Percentiles rank a stretch among this genome's conserved stretches.
These are phyloP conservation scores for Microbotryum intermedium DNA, from an alignment of 1,284 basidiomycete species.

Conservation along the genomic window DNA sequence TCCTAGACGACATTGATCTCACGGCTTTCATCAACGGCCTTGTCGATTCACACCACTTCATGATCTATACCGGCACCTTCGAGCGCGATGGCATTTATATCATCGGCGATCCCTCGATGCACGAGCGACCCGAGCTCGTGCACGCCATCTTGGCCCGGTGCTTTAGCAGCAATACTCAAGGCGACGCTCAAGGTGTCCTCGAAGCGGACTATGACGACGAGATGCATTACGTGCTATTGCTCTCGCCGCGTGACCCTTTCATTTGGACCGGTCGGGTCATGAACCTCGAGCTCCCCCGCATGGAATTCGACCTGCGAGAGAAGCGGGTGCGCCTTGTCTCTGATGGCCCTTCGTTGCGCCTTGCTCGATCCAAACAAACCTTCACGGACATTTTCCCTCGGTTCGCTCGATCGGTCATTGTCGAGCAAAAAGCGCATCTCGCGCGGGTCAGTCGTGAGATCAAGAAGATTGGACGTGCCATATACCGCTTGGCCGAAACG, in stretches of 20 bases:
- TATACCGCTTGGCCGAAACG: constrained; percentile 81
- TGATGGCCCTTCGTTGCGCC: constrained; percentile 70
- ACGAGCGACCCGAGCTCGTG: constrained; percentile 71
- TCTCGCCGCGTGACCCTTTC: constrained; percentile 80
- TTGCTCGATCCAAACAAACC: constrained; percentile 67
- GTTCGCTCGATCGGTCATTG: constrained; percentile 50
- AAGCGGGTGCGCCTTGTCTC: constrained; percentile 75
- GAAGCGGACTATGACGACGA: constrained; percentile 40
- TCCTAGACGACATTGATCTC: constrained; percentile 68
- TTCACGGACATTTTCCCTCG: constrained; percentile 58
- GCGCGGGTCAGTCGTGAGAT: constrained; percentile 82
- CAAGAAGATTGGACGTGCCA: constrained; percentile 79
- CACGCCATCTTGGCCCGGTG: constrained; percentile 74
- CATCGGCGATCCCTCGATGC: constrained; percentile 73
- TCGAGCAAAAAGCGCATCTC: constrained; percentile 85
- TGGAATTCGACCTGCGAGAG: constrained; percentile 72
- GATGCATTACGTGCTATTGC: constrained; percentile 64
- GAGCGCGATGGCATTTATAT: constrained; percentile 93
- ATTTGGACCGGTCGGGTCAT: constrained; percentile 87
- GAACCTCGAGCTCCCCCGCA: constrained; percentile 53
- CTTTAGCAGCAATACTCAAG: constrained; percentile 49
- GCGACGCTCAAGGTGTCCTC: constrained; percentile 39
- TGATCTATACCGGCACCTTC: constrained; percentile 83
- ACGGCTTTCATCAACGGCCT: constrained; percentile 72
- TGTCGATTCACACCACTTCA: constrained; percentile 80